Conservation (phyloP, 495 filamentous ascomycete species). For the Hyaloscypha bicolor region DNA sequence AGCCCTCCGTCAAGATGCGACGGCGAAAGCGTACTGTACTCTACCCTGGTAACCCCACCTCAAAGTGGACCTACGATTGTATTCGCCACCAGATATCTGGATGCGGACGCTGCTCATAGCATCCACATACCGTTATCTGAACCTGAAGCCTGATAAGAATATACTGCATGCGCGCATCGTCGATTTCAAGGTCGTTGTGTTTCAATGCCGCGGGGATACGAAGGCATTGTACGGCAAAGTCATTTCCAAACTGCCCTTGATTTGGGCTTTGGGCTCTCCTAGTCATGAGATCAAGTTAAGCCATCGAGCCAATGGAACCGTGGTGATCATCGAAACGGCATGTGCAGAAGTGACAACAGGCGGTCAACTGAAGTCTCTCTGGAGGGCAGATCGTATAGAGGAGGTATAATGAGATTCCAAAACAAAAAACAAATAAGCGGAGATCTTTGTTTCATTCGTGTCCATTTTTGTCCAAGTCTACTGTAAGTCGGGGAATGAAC, state of each 20-base stretch:
- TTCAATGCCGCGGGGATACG: neutral
- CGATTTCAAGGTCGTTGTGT: neutral
- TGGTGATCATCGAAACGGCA: neutral
- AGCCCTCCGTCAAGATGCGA: no score
- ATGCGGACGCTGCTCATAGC: neutral
- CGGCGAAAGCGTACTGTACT: no score
- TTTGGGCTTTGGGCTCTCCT: neutral
- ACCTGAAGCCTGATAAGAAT: neutral
- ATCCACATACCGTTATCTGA: neutral
- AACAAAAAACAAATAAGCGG: neutral
- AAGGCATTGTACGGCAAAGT: neutral
- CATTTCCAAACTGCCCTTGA: neutral
- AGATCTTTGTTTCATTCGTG: neutral
- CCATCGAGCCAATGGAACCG: neutral
- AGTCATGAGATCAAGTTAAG: neutral
- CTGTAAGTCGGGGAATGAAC: neutral
- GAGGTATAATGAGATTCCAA: neutral
- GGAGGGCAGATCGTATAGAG: neutral
- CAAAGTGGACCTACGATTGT: neutral
- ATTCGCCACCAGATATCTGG: neutral
- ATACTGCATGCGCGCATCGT: neutral
- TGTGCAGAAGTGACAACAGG: neutral
- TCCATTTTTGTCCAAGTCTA: neutral
- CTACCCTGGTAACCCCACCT: neutral
- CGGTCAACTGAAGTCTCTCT: neutral